Evolutionary conservation across 139 green algal genomes (phyloP).

Genomic region (Picochlorum sp.): DNA sequence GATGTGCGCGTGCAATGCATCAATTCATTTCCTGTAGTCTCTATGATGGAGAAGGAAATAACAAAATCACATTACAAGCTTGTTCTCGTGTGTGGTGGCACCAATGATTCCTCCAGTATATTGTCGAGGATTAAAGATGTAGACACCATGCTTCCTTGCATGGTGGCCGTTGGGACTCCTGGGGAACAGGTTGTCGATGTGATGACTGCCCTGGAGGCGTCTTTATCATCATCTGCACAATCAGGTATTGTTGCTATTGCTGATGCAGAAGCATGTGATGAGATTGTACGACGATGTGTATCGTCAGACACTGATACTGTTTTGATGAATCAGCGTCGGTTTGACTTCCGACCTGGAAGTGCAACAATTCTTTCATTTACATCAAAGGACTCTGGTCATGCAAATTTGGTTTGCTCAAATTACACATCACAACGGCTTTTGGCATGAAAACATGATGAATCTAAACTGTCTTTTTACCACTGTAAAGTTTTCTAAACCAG

Average conservation of each 20-base stretch:
- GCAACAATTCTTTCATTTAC: too few species aligned
- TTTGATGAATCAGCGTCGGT: too few species aligned
- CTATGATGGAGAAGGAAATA: slow-evolving; percentile 1
- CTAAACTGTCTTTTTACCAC: slow-evolving; percentile 34
- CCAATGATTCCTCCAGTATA: background rate
- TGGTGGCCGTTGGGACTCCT: slow-evolving; percentile 9
- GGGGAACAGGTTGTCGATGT: slow-evolving; percentile 8
- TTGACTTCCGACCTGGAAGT: too few species aligned
- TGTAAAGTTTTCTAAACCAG: slow-evolving; percentile 57
- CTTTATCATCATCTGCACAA: slow-evolving; percentile 3
- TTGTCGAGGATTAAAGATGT: background rate
- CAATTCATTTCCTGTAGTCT: background rate
- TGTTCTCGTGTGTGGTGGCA: slow-evolving; percentile 4
- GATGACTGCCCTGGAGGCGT: slow-evolving; percentile 9
- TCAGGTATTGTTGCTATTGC: slow-evolving; percentile 14
- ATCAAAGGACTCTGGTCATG: background rate
- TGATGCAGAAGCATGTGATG: slow-evolving; percentile 16
- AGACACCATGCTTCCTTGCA: background rate
- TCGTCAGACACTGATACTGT: too few species aligned
- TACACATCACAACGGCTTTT: background rate
- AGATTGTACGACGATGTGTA: slow-evolving; percentile 5
- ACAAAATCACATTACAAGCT: background rate
- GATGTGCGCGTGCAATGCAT: background rate
- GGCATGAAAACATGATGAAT: slow-evolving; percentile 81
- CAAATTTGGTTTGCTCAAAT: too few species aligned